phyloP scores from a whole-genome alignment of 352 stramenopile genomes.

The Saprolegnia diclina region DNA sequence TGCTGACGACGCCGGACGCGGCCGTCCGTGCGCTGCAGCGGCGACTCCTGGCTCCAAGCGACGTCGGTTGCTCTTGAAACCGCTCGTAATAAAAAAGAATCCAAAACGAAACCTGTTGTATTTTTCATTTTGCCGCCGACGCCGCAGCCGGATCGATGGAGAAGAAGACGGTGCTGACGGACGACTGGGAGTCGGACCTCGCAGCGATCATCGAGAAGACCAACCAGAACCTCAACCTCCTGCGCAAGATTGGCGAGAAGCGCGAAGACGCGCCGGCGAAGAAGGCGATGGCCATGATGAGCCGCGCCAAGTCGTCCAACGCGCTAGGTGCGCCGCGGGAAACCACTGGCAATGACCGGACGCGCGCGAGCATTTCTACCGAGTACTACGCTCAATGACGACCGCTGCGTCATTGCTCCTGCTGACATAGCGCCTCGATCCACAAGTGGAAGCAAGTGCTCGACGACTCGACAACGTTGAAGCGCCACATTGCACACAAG shows the following conservation, averaged over 20 bases:
- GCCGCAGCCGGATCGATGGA: neutral
- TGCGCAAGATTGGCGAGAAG: slow-evolving; percentile 75
- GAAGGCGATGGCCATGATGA: neutral
- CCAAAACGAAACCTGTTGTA: too few relatives aligned
- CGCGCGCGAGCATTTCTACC: neutral
- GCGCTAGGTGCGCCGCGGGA: neutral
- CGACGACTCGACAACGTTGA: slow-evolving; percentile 19
- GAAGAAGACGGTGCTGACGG: slow-evolving; percentile 20
- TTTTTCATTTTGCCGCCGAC: too few relatives aligned
- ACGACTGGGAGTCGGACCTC: slow-evolving; percentile 77
- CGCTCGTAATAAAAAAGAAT: neutral
- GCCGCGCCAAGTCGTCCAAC: neutral
- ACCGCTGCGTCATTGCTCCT: neutral
- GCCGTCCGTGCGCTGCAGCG: neutral
- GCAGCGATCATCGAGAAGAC: slow-evolving; percentile 86
- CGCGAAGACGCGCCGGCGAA: slow-evolving; percentile 33
- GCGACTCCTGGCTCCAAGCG: neutral
- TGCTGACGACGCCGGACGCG: neutral
- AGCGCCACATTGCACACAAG: slow-evolving; percentile 20
- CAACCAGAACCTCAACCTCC: slow-evolving; percentile 80
- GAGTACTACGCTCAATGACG: neutral
- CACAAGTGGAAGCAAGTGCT: slow-evolving; percentile 25
- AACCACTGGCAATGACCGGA: neutral
- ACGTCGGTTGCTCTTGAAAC: neutral
- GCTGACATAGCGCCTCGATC: neutral